A percentile compares a stretch with the other conserved stretches of the same genome.
Conservation (phyloP, 2,329 filamentous ascomycete genomes). For the Ambrosiella cleistominuta region DNA sequence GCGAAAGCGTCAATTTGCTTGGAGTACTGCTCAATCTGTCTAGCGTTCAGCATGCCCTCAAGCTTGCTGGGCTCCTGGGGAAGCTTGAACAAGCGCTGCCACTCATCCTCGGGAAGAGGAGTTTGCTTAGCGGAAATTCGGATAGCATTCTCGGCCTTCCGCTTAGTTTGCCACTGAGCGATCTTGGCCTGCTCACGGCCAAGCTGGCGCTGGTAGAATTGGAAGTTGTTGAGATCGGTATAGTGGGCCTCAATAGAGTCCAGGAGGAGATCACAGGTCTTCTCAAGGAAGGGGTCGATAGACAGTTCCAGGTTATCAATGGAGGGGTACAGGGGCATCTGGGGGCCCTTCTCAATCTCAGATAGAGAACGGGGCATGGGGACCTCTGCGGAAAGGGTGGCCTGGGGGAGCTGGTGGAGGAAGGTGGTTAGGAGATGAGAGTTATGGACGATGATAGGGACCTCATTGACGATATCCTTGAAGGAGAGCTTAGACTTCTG, state of each 20-base stretch:
- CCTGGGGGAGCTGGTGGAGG: conserved; percentile 72
- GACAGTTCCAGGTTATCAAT: conserved; percentile 79
- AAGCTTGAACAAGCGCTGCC: conserved; percentile 95
- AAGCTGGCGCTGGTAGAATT: conserved; percentile 85
- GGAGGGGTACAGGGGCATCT: conserved; percentile 62
- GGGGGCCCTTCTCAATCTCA: conserved; percentile 52
- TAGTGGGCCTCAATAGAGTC: conserved; percentile 97
- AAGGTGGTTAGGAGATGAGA: conserved; percentile 91
- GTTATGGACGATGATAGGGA: conserved; percentile 84
- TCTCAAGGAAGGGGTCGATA: conserved; percentile 95
- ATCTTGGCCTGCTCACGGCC: conserved; percentile 94
- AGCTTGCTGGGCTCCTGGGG: conserved; percentile 84
- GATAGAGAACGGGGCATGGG: conserved; percentile 62
- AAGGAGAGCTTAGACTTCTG: conserved; percentile 89
- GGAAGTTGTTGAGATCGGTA: conserved; percentile 98
- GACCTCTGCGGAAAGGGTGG: conserved; percentile 38
- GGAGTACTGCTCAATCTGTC: conserved; percentile 95
- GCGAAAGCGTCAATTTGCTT: conserved; percentile 95
- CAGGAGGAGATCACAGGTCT: conserved; percentile 88
- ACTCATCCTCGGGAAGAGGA: conserved; percentile 86
- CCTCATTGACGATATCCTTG: conserved; percentile 82
- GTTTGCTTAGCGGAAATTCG: conserved; percentile 74
- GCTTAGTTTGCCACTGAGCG: conserved; percentile 87
- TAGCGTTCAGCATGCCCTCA: conserved; percentile 84
- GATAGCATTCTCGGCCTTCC: conserved; percentile 85